Evolutionary conservation across 2,329 filamentous ascomycete genomes (phyloP).

Genomic region (Cercospora brassicicola): DNA sequence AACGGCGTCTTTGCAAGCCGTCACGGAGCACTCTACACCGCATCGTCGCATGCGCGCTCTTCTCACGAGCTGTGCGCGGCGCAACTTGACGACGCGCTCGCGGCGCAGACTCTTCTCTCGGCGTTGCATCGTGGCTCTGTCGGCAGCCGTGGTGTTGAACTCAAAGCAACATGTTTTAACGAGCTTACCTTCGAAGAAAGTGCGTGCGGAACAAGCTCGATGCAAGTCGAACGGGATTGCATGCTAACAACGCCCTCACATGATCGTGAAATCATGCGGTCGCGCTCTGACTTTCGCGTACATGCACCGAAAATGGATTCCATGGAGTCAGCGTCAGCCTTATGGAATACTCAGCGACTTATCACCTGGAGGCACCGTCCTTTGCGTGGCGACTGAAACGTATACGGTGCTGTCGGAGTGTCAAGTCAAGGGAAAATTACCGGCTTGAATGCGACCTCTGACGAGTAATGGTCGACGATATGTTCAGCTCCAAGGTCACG

Average conservation of each 20-base stretch:
- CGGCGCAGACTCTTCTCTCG: not conserved
- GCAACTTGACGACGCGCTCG: not conserved
- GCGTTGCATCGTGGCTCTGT: not conserved
- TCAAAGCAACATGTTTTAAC: not conserved
- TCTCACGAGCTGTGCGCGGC: not conserved
- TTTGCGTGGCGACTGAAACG: slow-evolving; percentile 1
- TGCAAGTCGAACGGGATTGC: slow-evolving; percentile 4
- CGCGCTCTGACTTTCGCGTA: not conserved
- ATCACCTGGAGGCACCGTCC: not conserved
- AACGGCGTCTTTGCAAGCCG: not conserved
- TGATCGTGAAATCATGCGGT: slow-evolving; percentile 3
- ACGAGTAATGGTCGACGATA: not conserved
- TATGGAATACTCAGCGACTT: not conserved
- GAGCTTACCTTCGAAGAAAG: not conserved
- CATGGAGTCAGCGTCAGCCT: not conserved
- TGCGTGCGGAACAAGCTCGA: slow-evolving; percentile 6
- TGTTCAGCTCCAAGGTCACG: not conserved
- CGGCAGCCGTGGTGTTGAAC: not conserved
- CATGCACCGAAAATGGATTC: not conserved
- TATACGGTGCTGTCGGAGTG: not conserved
- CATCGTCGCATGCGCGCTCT: not conserved
- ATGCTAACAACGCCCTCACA: slow-evolving; percentile 3
- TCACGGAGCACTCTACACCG: not conserved
- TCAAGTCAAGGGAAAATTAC: not conserved
- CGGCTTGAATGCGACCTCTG: not conserved